Base-by-base conservation (phyloP, 371 early-diverging fungal species). In the Saksenaea vasiformis region DNA sequence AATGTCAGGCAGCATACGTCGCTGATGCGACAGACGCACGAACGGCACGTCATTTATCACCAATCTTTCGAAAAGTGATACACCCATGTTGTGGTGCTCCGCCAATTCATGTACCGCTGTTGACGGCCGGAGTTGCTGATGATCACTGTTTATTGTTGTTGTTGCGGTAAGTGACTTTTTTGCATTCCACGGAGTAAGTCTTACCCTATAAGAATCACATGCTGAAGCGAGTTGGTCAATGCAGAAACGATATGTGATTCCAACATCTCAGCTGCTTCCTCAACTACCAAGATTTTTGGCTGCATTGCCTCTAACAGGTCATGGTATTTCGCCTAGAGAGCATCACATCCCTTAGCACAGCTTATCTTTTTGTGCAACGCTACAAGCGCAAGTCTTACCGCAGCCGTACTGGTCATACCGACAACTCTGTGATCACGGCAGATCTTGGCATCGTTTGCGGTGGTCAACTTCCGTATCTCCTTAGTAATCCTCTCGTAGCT, bases 1-100 rank as follows among this genome's bases (percentile, higher is more conserved):
- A 39, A 92, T 90, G 24, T 87, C 87, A 4, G 92, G 91, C 10
- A 88, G 68, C 92, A 92, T 92, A 59, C 92, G 85, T 19, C 90
- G 75, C 67, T 92, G 92, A 57, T 80, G 75, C 2, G 80, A 74
- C 34, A 92, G 65, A 37, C 78, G 63, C 0, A 83, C 67, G 24
- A 76, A 85, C 0, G 87, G 88, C 14, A 90, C 71, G 0, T 75
- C 54, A 34, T 75, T 72, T n/a, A 60, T 67, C 3, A 85, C 80
- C 31, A 92, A 68, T 15, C 92, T 81, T 62, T 92, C 92, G 71
- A 92, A 90, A 53, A 92, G 55, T 0, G 90, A 90, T 1, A 86
- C 77, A 58, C 86, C 83, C 34, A 92, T 68, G 35, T 71, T 74
- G 41, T 85, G 83, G 2, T 82, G 62, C 36, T 74, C 64, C 1